Evolutionary conservation across 495 filamentous ascomycete genomes (phyloP).

Genomic region (Penicillium pancosmium): DNA sequence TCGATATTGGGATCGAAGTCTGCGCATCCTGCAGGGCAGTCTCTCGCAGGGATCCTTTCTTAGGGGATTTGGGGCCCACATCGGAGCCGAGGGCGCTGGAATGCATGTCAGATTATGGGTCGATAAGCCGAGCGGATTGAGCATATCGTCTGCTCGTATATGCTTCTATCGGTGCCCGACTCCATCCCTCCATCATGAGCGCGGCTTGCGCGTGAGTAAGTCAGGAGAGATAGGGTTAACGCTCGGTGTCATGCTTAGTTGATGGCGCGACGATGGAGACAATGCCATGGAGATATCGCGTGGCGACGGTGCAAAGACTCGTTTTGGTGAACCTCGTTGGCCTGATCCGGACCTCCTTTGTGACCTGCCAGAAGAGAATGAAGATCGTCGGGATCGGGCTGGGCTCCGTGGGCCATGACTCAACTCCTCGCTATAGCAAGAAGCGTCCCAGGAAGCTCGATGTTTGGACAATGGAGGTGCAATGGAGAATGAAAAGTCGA

Average conservation of each 20-base stretch:
- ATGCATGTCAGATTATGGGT: background rate
- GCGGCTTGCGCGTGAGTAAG: slow-evolving; percentile 15
- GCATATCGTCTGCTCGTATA: background rate
- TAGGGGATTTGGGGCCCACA: slow-evolving; percentile 2
- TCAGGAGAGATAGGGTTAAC: slow-evolving; percentile 27
- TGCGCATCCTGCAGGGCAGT: background rate
- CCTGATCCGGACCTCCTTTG: slow-evolving; percentile 12
- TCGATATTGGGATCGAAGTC: background rate
- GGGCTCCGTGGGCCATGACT: slow-evolving; percentile 17
- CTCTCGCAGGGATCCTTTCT: background rate
- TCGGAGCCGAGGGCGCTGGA: background rate
- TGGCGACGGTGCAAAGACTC: slow-evolving; percentile 19
- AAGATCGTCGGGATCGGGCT: slow-evolving; percentile 25
- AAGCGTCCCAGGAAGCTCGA: slow-evolving; percentile 24
- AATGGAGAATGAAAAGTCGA: slow-evolving; percentile 10
- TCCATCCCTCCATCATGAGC: slow-evolving; percentile 9
- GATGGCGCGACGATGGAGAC: slow-evolving; percentile 32
- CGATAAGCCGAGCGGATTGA: background rate
- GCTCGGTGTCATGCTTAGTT: slow-evolving; percentile 36
- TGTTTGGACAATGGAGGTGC: slow-evolving; percentile 4
- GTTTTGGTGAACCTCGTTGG: slow-evolving; percentile 20
- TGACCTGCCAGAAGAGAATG: slow-evolving; percentile 21
- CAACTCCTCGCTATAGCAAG: slow-evolving; percentile 11
- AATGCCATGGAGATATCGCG: slow-evolving; percentile 30
- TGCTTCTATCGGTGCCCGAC: background rate